Evolutionary conservation across 2,329 filamentous ascomycete species (phyloP), one percentile per base, ranked within the genome.

Genomic region (Claviceps lovelessii): DNA sequence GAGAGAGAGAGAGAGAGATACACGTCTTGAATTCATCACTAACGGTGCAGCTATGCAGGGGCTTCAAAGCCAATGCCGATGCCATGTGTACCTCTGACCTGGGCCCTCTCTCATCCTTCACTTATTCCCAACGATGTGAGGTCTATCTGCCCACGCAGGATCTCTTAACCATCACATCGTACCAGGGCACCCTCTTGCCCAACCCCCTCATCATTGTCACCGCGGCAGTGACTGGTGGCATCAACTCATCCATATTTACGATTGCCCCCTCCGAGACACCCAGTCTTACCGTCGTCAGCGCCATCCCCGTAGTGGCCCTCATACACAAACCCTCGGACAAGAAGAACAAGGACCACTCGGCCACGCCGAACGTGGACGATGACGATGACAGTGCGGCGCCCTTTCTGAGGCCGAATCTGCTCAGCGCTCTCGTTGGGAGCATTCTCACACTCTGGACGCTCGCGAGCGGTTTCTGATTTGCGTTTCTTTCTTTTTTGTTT

Each of bases 321-420:
- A 46, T 63, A 4, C 56, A 57, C 42, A 48, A 60, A 37, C 50
- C 54, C n/a, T 47, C 51, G 1, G 61, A 63, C 47, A 50, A 3
- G 53, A 46, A 46, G 29, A 33, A 6, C 8, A 45, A 33, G 9
- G 39, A 35, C 11, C 17, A 51, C 31, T 39, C 47, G 39, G 13
- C 39, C 4, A 9, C 23, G 8, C 31, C 28, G 10, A 17, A 17
- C 5, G 41, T 31, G 41, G 45, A 23, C 29, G 48, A 54, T 19
- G 35, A 50, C 19, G 19, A 46, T 19, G 53, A 54, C 11, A 54
- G 48, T 35, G 28, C 53, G 9, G 45, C 53, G 23, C 15, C 17
- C 10, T 17, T n/a, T 6, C 39, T 54, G 41, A 45, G 41, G n/a
- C 41, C 48, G 48, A 54, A 41, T 23, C 7, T 54, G 7, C 2